Percentiles rank a stretch among this genome's conserved stretches.
Conservation (phyloP, 2,329 filamentous ascomycete species). For the Magnaporthiopsis rhizophila region DNA sequence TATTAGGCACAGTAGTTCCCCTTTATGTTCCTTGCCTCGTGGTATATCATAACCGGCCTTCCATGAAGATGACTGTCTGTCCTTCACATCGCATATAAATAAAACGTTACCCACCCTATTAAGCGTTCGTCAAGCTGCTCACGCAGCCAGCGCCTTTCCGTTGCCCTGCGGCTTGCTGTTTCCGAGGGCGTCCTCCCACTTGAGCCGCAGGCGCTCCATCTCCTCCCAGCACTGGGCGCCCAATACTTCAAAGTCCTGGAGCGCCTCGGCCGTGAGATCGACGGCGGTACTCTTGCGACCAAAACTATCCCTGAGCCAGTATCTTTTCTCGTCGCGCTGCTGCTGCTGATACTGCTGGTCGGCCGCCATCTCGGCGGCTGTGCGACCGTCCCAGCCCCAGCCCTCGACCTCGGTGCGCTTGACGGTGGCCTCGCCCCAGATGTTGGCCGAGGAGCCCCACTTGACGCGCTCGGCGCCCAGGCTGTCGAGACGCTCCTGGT, state of each 20-base stretch:
- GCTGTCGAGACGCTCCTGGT: conserved; percentile 53
- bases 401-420: conserved; percentile 78
- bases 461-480: conserved; percentile 53
- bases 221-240: conserved; percentile 57
- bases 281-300: conserved; percentile 51
- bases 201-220: conserved; percentile 62
- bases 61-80: neutral
- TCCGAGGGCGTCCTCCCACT: conserved; percentile 50
- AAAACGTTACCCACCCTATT: too few relatives aligned
- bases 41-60: neutral
- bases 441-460: conserved; percentile 72
- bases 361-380: conserved; percentile 21
- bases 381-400: conserved; percentile 65
- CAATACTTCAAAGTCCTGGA: conserved; percentile 52
- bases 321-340: conserved; percentile 35
- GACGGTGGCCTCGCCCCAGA: conserved; percentile 43
- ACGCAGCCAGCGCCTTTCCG: neutral
- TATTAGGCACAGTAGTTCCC: neutral
- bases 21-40: neutral
- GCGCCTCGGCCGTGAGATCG: conserved; percentile 53
- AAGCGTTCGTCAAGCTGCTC: neutral
- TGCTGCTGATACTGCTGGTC: conserved; percentile 21
- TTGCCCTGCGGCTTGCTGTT: neutral
- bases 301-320: conserved; percentile 41
- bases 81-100: too few relatives aligned